Percentiles rank a stretch among this genome's conserved stretches.
These are phyloP conservation scores for Pyrus betulifolia DNA, from an alignment of 306 rosid genomes.

Conservation along the genomic window DNA sequence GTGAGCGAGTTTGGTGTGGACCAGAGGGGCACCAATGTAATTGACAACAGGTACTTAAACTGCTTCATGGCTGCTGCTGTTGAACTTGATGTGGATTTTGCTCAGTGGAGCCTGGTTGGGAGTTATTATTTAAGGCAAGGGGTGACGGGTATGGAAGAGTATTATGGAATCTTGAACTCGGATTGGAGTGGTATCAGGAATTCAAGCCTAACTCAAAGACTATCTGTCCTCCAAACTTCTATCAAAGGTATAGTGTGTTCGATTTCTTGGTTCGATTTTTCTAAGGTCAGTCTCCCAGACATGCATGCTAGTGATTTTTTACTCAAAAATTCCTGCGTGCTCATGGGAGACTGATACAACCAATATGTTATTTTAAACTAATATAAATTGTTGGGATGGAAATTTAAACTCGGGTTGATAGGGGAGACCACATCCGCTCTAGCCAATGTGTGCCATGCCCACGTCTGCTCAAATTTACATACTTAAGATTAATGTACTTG, in stretches of 20 bases:
- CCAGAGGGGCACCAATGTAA: constrained; percentile 57
- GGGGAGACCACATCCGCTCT: background rate
- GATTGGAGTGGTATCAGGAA: constrained; percentile 51
- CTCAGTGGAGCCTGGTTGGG: constrained; percentile 80
- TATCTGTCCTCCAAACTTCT: constrained; percentile 59
- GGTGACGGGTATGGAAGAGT: constrained; percentile 58
- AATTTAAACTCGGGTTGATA: background rate
- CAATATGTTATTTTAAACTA: background rate
- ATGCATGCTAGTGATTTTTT: background rate
- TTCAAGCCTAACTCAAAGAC: constrained; percentile 35
- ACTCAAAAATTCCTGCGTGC: background rate
- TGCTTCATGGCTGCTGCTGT: constrained; percentile 63
- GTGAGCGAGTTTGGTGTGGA: constrained; percentile 78
- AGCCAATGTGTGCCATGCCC: background rate
- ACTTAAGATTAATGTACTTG: background rate
- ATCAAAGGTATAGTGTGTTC: constrained; percentile 46
- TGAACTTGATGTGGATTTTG: constrained; percentile 73
- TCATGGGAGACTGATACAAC: background rate
- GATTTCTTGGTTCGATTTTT: background rate
- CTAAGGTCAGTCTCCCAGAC: background rate
- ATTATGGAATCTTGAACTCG: constrained; percentile 51
- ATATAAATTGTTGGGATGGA: background rate
- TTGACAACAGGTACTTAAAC: constrained; percentile 61
- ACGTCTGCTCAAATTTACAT: background rate
- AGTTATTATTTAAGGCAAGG: constrained; percentile 73